Evolutionary conservation across 495 filamentous ascomycete genomes (phyloP).

Genomic region (Glarea lozoyensis): DNA sequence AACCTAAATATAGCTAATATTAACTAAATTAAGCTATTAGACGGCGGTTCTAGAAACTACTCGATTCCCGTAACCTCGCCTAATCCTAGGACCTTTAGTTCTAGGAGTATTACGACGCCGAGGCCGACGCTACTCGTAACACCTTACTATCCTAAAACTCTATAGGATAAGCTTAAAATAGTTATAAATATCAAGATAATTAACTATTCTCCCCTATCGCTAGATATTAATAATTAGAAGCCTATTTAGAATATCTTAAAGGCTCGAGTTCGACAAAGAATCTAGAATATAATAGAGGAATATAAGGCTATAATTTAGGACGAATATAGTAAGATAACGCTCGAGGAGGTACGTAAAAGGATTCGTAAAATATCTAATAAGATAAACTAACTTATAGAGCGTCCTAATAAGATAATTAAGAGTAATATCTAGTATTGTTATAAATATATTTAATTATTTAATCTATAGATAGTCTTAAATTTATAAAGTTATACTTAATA

Average conservation of each 20-base stretch:
- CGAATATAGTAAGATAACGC: slow-evolving; percentile 4
- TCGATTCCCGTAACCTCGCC: too few relatives aligned
- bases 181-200: too few relatives aligned
- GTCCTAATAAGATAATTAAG: not conserved
- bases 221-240: slow-evolving; percentile 7
- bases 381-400: not conserved
- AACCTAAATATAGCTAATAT: too few relatives aligned
- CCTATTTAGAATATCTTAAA: slow-evolving; percentile 12
- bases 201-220: slow-evolving; percentile 1
- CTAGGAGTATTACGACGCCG: too few relatives aligned
- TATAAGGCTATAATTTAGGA: slow-evolving; percentile 6
- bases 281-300: slow-evolving; percentile 5
- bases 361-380: not conserved
- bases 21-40: too few relatives aligned
- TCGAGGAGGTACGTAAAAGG: slow-evolving; percentile 1
- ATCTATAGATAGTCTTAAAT: too few relatives aligned
- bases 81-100: too few relatives aligned
- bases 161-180: too few relatives aligned
- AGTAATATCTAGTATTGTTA: not conserved
- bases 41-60: too few relatives aligned
- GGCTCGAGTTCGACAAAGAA: slow-evolving; percentile 3
- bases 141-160: too few relatives aligned
- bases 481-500: too few relatives aligned
- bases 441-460: not conserved
- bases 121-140: too few relatives aligned